Base-by-base conservation (phyloP, 2,329 filamentous ascomycete species). In the Pseudogymnoascus sp. region DNA sequence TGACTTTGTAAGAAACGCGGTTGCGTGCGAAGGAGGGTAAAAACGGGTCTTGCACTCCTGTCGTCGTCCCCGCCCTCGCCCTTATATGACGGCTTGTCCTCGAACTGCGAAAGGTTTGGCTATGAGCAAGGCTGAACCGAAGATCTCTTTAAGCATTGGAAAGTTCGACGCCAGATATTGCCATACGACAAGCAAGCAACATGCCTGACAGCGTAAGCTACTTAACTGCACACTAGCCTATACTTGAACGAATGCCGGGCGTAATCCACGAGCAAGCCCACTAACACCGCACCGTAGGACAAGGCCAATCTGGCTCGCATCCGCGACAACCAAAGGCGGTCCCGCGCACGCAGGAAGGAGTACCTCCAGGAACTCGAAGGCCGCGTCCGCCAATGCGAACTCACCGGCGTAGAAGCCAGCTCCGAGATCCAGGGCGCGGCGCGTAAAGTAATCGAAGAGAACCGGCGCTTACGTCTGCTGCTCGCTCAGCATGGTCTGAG, bases 291-390 rank as follows among this genome's bases (percentile, higher is more conserved):
- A 54, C 28, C 47, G 43, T 60, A 65, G 61, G 47, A 63, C 50
- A 71, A 71, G 65, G 66, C 66, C 39, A 73, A 74, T 60, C 69
- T 73, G 35, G 80, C 82, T 54, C 85, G 88, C 62, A 86, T 91
- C 66, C 82, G 88, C 65, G 86, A 92, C 68, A 92, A 92, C 68
- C 89, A 92, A 71, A 81, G 88, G 61, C 84, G 88, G 64, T 90
- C 86, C n/a, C 84, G 89, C 60, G 87, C 87, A 50, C 81, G 88
- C 36, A 81, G 86, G 65, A 89, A 88, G 75, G 87, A 90, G 69
- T 90, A 92, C 70, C 75, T 90, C 38, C 78, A 85, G 64, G 86
- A 88, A 61, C 80, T 91, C 28, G 87, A 92, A 73, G 76, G 80
- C 60, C 85, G 84, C 63, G 74, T 87, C 62, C 81, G 84, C 54